phyloP scores from a whole-genome alignment of 495 filamentous ascomycete genomes.

The Penicillium atrosanguineum region DNA sequence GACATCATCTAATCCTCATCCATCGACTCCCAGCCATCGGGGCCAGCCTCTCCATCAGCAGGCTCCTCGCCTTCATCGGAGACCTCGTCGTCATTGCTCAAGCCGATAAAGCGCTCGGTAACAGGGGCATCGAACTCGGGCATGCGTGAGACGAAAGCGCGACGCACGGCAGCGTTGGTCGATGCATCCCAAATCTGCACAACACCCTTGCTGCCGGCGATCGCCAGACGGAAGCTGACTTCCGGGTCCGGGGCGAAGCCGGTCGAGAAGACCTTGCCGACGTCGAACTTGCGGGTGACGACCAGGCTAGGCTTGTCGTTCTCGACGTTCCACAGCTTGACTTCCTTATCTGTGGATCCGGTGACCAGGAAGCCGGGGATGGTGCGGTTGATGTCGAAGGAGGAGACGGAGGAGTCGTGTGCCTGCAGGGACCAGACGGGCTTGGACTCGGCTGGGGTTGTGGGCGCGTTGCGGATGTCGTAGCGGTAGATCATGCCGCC shows the following conservation, averaged over 20 bases:
- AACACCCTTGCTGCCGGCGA: slow-evolving; percentile 92
- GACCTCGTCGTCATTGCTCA: slow-evolving; percentile 65
- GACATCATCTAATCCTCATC: slow-evolving; percentile 63
- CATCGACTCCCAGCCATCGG: slow-evolving; percentile 83
- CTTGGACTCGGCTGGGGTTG: slow-evolving; percentile 68
- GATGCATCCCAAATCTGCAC: slow-evolving; percentile 96
- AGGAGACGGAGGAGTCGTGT: slow-evolving; percentile 88
- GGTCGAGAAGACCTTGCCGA: slow-evolving; percentile 92
- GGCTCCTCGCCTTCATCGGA: slow-evolving; percentile 61
- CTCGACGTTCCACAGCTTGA: slow-evolving; percentile 95
- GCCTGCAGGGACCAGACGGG: slow-evolving; percentile 93
- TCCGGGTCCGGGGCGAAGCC: slow-evolving; percentile 84
- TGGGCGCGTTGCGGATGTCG: slow-evolving; percentile 70
- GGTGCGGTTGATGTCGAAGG: slow-evolving; percentile 86
- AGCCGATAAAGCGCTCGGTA: slow-evolving; percentile 72
- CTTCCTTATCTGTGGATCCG: slow-evolving; percentile 85
- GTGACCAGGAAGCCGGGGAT: slow-evolving; percentile 93
- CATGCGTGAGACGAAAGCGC: slow-evolving; percentile 76
- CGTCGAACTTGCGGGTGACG: slow-evolving; percentile 82
- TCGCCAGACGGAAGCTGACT: slow-evolving; percentile 85
- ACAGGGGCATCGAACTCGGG: slow-evolving; percentile 56
- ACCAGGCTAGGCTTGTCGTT: slow-evolving; percentile 78
- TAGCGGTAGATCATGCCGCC: slow-evolving; percentile 84
- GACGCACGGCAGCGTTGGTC: slow-evolving; percentile 86
- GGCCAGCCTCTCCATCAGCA: slow-evolving; percentile 41